phyloP scores from a whole-genome alignment of 257 asterid species.

The Ehretia macrophylla region DNA sequence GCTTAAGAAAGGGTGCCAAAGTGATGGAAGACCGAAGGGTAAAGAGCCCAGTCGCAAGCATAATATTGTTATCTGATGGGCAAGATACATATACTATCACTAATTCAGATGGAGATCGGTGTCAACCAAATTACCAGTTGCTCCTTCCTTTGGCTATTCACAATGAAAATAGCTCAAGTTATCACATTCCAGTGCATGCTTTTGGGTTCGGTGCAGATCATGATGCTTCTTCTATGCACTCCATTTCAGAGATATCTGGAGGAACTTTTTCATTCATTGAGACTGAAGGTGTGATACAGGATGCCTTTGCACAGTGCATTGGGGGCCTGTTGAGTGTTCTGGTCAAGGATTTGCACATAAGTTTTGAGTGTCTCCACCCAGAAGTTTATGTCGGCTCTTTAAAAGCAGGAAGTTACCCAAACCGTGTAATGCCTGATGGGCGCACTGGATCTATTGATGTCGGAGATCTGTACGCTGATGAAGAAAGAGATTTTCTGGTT shows the following conservation, averaged over 20 bases:
- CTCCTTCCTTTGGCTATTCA: conserved; percentile 4
- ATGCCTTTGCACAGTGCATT: not conserved
- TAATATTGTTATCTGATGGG: conserved; percentile 16
- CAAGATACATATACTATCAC: conserved; percentile 3
- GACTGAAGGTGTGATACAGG: not conserved
- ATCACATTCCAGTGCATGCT: conserved; percentile 9
- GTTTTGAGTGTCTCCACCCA: not conserved
- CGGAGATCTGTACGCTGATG: conserved; percentile 20
- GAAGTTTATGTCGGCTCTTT: not conserved
- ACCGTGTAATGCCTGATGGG: not conserved
- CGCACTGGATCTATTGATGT: conserved; percentile 2
- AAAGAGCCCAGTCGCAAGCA: conserved; percentile 12
- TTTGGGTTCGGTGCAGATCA: conserved; percentile 14
- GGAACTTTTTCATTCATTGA: not conserved
- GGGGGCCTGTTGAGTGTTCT: not conserved
- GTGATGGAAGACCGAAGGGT: conserved; percentile 9
- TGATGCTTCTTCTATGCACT: conserved; percentile 4
- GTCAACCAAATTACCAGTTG: not conserved
- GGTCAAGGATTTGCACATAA: not conserved
- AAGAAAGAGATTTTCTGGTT: conserved; percentile 15
- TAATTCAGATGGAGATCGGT: not conserved
- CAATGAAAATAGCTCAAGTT: not conserved
- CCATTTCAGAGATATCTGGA: not conserved
- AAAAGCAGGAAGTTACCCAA: conserved; percentile 9
- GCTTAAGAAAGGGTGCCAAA: conserved; percentile 6